A percentile compares a stretch with the other conserved stretches of the same genome.
Evolutionary conservation across 768 basidiomycete genomes (phyloP).

Genomic region (Suillus clintonianus): DNA sequence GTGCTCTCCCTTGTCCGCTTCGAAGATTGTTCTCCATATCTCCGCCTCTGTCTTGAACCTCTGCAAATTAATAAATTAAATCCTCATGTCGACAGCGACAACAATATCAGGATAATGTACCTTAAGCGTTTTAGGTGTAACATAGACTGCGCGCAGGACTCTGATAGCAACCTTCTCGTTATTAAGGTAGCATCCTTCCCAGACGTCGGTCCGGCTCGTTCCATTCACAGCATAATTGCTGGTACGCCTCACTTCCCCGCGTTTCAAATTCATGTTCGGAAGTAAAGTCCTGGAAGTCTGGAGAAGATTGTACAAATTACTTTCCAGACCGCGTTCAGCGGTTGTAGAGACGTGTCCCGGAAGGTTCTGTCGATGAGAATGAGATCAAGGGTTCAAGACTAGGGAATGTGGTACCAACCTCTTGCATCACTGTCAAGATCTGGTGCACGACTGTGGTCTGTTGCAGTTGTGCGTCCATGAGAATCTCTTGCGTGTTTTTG

Average conservation of each 20-base stretch:
- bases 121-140: slow-evolving; percentile 45
- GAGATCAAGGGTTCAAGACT: neutral
- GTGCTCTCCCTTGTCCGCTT: slow-evolving; percentile 48
- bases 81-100: neutral
- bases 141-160: slow-evolving; percentile 51
- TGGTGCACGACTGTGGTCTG: slow-evolving; percentile 36
- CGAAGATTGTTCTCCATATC: slow-evolving; percentile 59
- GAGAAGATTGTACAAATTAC: slow-evolving; percentile 52
- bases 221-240: slow-evolving; percentile 54
- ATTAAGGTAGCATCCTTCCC: slow-evolving; percentile 55
- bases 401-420: slow-evolving; percentile 27
- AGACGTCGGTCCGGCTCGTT: slow-evolving; percentile 54
- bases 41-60: slow-evolving; percentile 54
- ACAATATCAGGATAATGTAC: slow-evolving; percentile 23
- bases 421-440: slow-evolving; percentile 54
- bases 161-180: slow-evolving; percentile 61
- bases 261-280: slow-evolving; percentile 50
- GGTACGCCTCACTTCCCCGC: slow-evolving; percentile 54
- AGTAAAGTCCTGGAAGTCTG: slow-evolving; percentile 47
- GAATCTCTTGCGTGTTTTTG: slow-evolving; percentile 39
- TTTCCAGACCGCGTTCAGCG: slow-evolving; percentile 43
- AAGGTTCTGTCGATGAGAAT: slow-evolving; percentile 24
- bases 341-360: slow-evolving; percentile 13
- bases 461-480: slow-evolving; percentile 33
- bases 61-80: slow-evolving; percentile 24